A percentile compares a stretch with the other conserved stretches of the same genome.
Evolutionary conservation across 768 basidiomycete species (phyloP).

Genomic region (Trametes maxima): DNA sequence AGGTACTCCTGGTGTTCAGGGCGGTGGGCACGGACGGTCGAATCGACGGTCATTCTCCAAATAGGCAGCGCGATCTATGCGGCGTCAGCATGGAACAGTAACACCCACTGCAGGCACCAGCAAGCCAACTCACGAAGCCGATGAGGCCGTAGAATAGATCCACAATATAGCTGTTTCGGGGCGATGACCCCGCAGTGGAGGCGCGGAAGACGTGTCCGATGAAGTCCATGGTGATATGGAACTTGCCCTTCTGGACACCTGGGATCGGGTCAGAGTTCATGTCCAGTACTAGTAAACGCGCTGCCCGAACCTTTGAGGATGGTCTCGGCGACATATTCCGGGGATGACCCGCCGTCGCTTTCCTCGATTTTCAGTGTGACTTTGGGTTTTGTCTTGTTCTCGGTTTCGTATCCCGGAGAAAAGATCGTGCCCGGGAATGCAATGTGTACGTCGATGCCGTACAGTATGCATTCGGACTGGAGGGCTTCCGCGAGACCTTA

Average conservation of each 20-base stretch:
- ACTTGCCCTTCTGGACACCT: slow-evolving; percentile 72
- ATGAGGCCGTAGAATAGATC: slow-evolving; percentile 51
- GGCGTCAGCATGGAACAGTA: background rate
- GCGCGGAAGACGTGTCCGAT: slow-evolving; percentile 68
- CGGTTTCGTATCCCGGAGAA: slow-evolving; percentile 73
- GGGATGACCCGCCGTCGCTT: slow-evolving; percentile 60
- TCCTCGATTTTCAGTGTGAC: slow-evolving; percentile 79
- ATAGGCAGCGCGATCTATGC: slow-evolving; percentile 41
- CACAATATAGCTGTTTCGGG: slow-evolving; percentile 58
- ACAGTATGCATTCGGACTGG: slow-evolving; percentile 76
- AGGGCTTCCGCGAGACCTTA: slow-evolving; percentile 83
- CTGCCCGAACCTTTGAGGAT: slow-evolving; percentile 57
- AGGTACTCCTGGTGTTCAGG: slow-evolving; percentile 42
- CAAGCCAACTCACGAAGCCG: slow-evolving; percentile 30
- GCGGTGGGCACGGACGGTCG: slow-evolving; percentile 35
- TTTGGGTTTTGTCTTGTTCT: slow-evolving; percentile 76
- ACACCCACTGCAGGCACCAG: background rate
- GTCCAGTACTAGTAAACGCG: background rate
- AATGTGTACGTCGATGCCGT: slow-evolving; percentile 76
- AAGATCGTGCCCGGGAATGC: slow-evolving; percentile 84
- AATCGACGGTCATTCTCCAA: slow-evolving; percentile 44
- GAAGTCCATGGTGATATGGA: slow-evolving; percentile 76
- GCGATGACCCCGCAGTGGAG: slow-evolving; percentile 64
- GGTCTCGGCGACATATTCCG: slow-evolving; percentile 62
- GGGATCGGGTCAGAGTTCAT: background rate